phyloP scores from a whole-genome alignment of 2,329 filamentous ascomycete species.

The Thermothelomyces thermophilus region DNA sequence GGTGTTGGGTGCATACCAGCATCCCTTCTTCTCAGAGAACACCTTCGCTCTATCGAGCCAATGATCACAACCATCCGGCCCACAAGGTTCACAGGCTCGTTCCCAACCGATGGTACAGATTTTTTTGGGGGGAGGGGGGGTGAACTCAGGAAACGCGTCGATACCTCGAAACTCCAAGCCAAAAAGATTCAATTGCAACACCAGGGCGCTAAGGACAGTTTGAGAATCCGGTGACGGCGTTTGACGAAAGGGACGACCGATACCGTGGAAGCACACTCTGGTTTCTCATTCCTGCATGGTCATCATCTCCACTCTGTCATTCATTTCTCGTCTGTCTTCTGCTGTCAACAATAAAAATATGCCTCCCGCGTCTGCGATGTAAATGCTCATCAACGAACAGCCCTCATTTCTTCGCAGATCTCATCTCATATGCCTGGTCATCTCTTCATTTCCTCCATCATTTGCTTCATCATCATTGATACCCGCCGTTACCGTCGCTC shows the following conservation, averaged over 20 bases:
- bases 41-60: conserved; percentile 10
- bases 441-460: no score
- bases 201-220: neutral
- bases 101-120: conserved; percentile 4
- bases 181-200: neutral
- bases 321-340: neutral
- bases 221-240: neutral
- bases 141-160: neutral
- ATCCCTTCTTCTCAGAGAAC: conserved; percentile 14
- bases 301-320: neutral
- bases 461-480: no score
- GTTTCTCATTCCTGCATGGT: neutral
- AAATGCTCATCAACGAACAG: no score
- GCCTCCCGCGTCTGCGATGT: neutral
- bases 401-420: neutral
- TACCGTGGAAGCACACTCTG: neutral
- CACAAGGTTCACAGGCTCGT: neutral
- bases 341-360: neutral
- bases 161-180: neutral
- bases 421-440: no score
- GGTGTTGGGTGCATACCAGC: conserved; percentile 21
- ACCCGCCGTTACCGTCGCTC: no score
- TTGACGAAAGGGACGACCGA: neutral
- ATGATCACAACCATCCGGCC: conserved; percentile 6
- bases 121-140: neutral